Base-by-base conservation (phyloP, 2,329 filamentous ascomycete species). In the Diaporthe sp. region DNA sequence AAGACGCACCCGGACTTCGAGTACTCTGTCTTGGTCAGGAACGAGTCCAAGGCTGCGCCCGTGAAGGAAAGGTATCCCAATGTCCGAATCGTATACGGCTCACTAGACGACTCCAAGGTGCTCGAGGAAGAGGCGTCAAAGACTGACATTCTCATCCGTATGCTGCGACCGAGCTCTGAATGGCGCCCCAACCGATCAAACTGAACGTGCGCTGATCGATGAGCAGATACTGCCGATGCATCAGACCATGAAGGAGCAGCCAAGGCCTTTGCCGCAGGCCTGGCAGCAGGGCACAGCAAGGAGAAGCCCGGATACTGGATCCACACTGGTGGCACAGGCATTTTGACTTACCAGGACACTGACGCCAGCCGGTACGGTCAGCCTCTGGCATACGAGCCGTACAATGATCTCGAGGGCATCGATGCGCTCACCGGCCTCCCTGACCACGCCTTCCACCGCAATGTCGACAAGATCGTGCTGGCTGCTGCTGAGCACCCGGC, bases 391-490 rank as follows among this genome's bases (percentile, higher is more conserved):
- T 84, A 85, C 66, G 81, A 88, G 77, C 82, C 77, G 71, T 93
- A 91, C 82, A 84, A 91, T 78, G 92, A 94, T 77, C 85, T 90
- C 78, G 85, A 89, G 15, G 88, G 87, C 64, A 86, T 94, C 47
- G 83, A 85, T 17, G 87, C 89, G 45, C 84, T 93, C 35, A 84
- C 89, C 4, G 85, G 79, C 13, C 79, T 93, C 0, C 91, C 91
- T 0, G 89, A 91, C 78, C 79, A 82, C 0, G 91, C 88, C 17
- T 80, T 87, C 42, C 93, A 95, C 82, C 89, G 92, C 25, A 86
- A 92, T 78, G 89, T 95, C 6, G 94, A 96, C 82, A 89, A 91
- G 80, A 86, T 94, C 33, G 88, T 95, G n/a, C 83, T 87, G 30
- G 83, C 77, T 0, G 81, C 84, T 55, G 84, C 83, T 60, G 75